These are phyloP conservation scores for Xylaria venustula DNA, from an alignment of 495 filamentous ascomycete genomes.

Conservation along the genomic window DNA sequence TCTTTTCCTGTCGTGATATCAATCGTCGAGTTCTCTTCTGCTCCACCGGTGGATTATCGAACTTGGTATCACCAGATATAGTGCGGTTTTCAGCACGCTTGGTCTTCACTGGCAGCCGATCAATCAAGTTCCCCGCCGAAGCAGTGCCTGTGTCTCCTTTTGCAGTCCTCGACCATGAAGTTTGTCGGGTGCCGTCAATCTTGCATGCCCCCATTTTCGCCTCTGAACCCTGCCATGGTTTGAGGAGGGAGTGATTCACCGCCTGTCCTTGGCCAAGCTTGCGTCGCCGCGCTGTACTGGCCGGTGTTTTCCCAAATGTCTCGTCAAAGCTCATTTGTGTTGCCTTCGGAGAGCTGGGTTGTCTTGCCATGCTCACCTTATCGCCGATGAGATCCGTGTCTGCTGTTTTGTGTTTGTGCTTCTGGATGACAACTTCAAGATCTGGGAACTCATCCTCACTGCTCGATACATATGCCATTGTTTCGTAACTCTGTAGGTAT, in stretches of 20 bases:
- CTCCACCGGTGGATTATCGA: constrained; percentile 8
- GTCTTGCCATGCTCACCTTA: not conserved
- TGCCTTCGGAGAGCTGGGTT: not conserved
- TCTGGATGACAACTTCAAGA: constrained; percentile 20
- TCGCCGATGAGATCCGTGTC: not conserved
- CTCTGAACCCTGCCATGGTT: constrained; percentile 15
- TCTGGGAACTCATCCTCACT: constrained; percentile 32
- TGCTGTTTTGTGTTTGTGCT: constrained; percentile 12
- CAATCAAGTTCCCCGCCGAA: not conserved
- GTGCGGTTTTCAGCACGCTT: not conserved
- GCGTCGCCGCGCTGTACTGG: constrained; percentile 22
- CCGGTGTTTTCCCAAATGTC: constrained; percentile 8
- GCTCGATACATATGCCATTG: constrained; percentile 1
- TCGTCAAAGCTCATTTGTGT: not conserved
- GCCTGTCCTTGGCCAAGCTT: constrained; percentile 25
- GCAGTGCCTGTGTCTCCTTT: not conserved
- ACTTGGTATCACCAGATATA: not conserved
- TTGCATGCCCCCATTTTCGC: not conserved
- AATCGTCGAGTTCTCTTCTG: not conserved
- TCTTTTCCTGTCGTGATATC: constrained; percentile 7
- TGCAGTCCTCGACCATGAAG: not conserved
- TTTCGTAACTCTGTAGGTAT: not conserved
- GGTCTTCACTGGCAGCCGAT: constrained; percentile 5
- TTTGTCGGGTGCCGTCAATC: not conserved
- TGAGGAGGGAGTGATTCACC: constrained; percentile 23